A percentile compares a stretch with the other conserved stretches of the same genome.
Evolutionary conservation across 2,329 filamentous ascomycete species (phyloP).

Genomic region (Verticillium nonalfalfae): DNA sequence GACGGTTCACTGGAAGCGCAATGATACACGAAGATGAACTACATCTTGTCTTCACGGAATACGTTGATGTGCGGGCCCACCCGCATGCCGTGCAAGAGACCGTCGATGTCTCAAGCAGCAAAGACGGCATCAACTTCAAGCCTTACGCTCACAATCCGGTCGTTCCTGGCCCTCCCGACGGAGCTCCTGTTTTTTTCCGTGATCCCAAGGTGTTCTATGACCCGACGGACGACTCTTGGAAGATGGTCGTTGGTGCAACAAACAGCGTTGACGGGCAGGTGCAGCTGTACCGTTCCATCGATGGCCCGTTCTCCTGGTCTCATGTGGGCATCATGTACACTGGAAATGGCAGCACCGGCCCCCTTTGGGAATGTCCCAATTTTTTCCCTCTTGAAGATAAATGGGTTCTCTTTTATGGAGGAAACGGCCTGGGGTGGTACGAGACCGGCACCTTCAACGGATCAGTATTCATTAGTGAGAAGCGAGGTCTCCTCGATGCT

Average conservation of each 20-base stretch:
- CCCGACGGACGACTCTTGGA: slow-evolving; percentile 15
- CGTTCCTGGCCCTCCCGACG: slow-evolving; percentile 10
- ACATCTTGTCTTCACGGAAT: slow-evolving; percentile 16
- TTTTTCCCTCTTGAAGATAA: slow-evolving; percentile 18
- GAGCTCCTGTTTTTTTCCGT: slow-evolving; percentile 13
- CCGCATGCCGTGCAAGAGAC: slow-evolving; percentile 15
- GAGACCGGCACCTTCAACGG: slow-evolving; percentile 17
- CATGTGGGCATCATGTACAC: slow-evolving; percentile 15
- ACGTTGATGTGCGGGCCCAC: slow-evolving; percentile 13
- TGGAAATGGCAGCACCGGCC: slow-evolving; percentile 17
- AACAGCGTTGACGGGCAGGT: slow-evolving; percentile 12
- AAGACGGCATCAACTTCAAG: slow-evolving; percentile 14
- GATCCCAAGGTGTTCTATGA: slow-evolving; percentile 18
- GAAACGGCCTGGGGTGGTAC: slow-evolving; percentile 13
- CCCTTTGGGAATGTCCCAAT: slow-evolving; percentile 19
- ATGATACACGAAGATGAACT: slow-evolving; percentile 12
- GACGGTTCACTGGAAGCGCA: slow-evolving; percentile 18
- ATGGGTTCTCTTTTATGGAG: slow-evolving; percentile 19
- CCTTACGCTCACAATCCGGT: slow-evolving; percentile 12
- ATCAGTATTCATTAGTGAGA: slow-evolving; percentile 15
- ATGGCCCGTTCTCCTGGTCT: slow-evolving; percentile 13
- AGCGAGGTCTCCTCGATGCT: slow-evolving; percentile 16
- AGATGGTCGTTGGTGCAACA: slow-evolving; percentile 15
- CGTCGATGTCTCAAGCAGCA: slow-evolving; percentile 14
- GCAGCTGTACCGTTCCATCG: slow-evolving; percentile 12